Conservation (phyloP, 2,329 filamentous ascomycete species). For the Alternaria arbusti region DNA sequence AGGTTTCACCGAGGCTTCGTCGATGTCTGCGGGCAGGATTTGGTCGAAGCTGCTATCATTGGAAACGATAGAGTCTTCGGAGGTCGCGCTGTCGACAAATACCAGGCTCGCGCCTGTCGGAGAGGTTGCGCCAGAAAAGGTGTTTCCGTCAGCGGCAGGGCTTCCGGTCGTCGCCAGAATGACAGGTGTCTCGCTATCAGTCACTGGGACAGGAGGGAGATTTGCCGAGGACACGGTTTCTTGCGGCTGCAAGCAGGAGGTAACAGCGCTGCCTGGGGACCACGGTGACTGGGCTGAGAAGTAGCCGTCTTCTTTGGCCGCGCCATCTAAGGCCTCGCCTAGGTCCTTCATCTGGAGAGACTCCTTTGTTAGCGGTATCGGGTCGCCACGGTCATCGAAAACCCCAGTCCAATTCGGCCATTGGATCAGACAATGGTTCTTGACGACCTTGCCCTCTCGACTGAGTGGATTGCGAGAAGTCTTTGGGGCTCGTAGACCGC, state of each 20-base stretch:
- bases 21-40: not conserved
- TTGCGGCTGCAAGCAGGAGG: not conserved
- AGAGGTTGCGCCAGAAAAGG: slow-evolving; percentile 88
- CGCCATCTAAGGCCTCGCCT: slow-evolving; percentile 6
- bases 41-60: slow-evolving; percentile 21
- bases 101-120: slow-evolving; percentile 91
- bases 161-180: slow-evolving; percentile 43
- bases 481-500: slow-evolving; percentile 35
- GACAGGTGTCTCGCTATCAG: slow-evolving; percentile 4
- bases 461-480: slow-evolving; percentile 16
- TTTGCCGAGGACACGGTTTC: not conserved
- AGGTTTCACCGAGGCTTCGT: not conserved
- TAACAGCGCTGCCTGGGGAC: not conserved
- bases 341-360: slow-evolving; percentile 10
- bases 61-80: slow-evolving; percentile 9
- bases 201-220: not conserved
- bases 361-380: slow-evolving; percentile 12
- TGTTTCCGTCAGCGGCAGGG: slow-evolving; percentile 82
- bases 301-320: not conserved
- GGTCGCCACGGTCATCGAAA: slow-evolving; percentile 28
- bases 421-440: slow-evolving; percentile 31
- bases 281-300: not conserved
- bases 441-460: slow-evolving; percentile 22
- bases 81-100: slow-evolving; percentile 75
- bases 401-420: slow-evolving; percentile 36